Evolutionary conservation across 164 flowering plant species (phyloP).

Genomic region (Chimonanthus praecox): DNA sequence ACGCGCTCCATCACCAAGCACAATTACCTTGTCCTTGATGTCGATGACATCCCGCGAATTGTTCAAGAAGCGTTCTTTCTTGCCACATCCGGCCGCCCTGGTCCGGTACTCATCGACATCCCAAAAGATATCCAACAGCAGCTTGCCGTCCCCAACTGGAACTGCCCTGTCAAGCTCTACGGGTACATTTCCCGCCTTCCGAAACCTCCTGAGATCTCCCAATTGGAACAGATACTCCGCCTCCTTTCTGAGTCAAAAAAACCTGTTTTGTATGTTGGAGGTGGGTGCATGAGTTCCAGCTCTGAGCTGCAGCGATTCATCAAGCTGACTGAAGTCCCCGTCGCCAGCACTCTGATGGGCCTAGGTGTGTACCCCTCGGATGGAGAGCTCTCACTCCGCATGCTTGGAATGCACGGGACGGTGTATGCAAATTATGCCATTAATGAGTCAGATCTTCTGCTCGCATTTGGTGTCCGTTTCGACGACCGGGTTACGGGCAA

Average conservation of each 20-base stretch:
- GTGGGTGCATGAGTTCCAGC: conserved; percentile 64
- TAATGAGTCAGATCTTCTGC: conserved; percentile 49
- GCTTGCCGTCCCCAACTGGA: conserved; percentile 49
- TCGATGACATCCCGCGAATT: conserved; percentile 53
- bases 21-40: conserved; percentile 57
- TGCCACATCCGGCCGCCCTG: conserved; percentile 52
- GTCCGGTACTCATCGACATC: conserved; percentile 62
- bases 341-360: conserved; percentile 72
- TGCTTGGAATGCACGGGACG: conserved; percentile 82
- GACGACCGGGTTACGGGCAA: conserved; percentile 75
- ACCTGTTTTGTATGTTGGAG: conserved; percentile 65
- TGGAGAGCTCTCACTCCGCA: conserved; percentile 44
- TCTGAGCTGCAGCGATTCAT: conserved; percentile 50
- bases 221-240: conserved; percentile 50
- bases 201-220: conserved; percentile 21
- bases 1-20: conserved; percentile 67
- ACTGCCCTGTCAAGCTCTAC: conserved; percentile 31
- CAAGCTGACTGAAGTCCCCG: conserved; percentile 60
- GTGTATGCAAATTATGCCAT: conserved; percentile 70
- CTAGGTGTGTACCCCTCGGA: conserved; percentile 42
- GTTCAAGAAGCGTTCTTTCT: conserved; percentile 53
- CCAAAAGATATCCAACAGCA: conserved; percentile 69
- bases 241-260: conserved; percentile 48
- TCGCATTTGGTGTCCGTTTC: conserved; percentile 69
- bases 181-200: conserved; percentile 50